phyloP scores from a whole-genome alignment of 1,284 basidiomycete genomes.

The Irpex rosettiformis region DNA sequence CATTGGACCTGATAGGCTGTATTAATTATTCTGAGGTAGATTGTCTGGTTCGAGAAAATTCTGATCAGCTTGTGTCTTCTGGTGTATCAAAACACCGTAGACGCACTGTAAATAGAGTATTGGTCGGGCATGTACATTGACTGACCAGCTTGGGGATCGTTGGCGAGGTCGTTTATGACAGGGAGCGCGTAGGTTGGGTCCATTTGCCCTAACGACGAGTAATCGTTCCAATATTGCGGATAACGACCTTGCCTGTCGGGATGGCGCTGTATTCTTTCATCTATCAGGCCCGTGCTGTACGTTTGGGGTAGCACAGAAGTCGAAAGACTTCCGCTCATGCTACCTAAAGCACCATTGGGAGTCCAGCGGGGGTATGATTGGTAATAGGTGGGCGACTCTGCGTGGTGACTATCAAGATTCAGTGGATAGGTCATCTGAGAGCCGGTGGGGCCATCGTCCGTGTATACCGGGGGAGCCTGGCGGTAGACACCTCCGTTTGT shows the following conservation, averaged over 20 bases:
- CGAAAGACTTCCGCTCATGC: conserved; percentile 45
- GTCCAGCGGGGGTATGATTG: conserved; percentile 52
- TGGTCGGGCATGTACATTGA: conserved; percentile 28
- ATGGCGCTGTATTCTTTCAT: conserved; percentile 28
- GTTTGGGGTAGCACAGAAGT: conserved; percentile 66
- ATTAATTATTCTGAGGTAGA: conserved; percentile 12
- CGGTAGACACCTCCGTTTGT: conserved; percentile 20
- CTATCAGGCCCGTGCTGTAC: conserved; percentile 65
- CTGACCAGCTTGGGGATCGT: conserved; percentile 17
- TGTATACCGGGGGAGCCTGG: conserved; percentile 17
- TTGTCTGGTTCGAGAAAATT: conserved; percentile 14
- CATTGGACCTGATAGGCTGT: background rate
- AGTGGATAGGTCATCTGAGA: conserved; percentile 18
- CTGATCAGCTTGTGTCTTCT: conserved; percentile 7
- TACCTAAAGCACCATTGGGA: conserved; percentile 33
- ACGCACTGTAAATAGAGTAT: conserved; percentile 33
- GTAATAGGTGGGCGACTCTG: conserved; percentile 25
- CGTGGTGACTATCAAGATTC: conserved; percentile 20
- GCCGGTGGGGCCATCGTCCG: conserved; percentile 10
- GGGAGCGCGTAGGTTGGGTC: conserved; percentile 40
- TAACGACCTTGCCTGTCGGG: conserved; percentile 31
- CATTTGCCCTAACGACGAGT: conserved; percentile 53
- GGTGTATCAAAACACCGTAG: background rate
- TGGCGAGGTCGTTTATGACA: conserved; percentile 25
- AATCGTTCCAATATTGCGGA: conserved; percentile 63